A percentile compares a stretch with the other conserved stretches of the same genome.
phyloP scores from a whole-genome alignment of 495 filamentous ascomycete species.

The Neurospora sublineolata region DNA sequence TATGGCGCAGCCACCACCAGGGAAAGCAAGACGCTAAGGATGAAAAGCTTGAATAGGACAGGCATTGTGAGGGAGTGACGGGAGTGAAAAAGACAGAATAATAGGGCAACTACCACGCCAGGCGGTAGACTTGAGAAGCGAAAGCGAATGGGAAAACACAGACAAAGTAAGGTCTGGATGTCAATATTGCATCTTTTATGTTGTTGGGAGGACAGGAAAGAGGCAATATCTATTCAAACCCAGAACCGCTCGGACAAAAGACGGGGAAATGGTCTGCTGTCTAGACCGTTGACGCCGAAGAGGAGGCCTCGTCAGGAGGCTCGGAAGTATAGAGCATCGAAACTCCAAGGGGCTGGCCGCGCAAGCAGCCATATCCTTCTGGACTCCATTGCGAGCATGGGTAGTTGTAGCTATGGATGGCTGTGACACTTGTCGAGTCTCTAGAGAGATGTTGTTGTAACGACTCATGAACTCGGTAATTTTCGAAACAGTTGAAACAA shows the following conservation, averaged over 20 bases:
- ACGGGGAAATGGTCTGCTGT: not conserved
- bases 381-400: not conserved
- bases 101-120: slow-evolving; percentile 14
- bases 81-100: slow-evolving; percentile 21
- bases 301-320: not conserved
- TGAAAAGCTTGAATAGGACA: slow-evolving; percentile 27
- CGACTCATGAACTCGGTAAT: not conserved
- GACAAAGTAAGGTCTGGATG: not conserved
- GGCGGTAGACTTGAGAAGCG: slow-evolving; percentile 5
- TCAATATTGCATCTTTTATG: not conserved
- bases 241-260: not conserved
- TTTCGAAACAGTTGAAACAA: not conserved
- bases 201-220: not conserved
- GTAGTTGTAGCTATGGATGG: not conserved
- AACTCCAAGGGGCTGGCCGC: not conserved
- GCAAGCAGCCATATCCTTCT: not conserved
- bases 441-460: not conserved
- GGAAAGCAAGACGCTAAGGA: slow-evolving; percentile 10
- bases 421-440: not conserved
- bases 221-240: not conserved
- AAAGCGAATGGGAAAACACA: slow-evolving; percentile 12
- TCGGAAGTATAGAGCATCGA: not conserved
- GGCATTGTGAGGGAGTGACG: slow-evolving; percentile 21
- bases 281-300: not conserved
- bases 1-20: slow-evolving; percentile 31